phyloP scores from a whole-genome alignment of 371 early-diverging fungal species.

The Choanephora cucurbitarum region DNA sequence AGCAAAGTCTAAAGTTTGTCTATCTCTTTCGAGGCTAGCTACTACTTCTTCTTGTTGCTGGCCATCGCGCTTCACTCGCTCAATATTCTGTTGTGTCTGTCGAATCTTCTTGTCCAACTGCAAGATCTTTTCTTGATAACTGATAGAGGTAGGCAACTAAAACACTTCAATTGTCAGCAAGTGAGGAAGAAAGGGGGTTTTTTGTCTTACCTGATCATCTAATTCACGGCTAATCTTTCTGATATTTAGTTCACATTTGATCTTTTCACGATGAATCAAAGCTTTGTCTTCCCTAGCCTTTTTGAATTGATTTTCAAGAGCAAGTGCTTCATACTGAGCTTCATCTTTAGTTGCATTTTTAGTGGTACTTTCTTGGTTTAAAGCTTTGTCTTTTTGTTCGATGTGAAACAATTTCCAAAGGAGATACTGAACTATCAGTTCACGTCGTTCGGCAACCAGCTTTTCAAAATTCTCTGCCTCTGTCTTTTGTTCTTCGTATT shows the following conservation, averaged over 20 bases:
- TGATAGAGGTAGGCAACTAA: constrained; percentile 60
- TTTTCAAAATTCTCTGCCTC: constrained; percentile 87
- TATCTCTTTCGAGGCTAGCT: constrained; percentile 26
- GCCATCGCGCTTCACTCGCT: constrained; percentile 58
- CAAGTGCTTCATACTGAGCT: constrained; percentile 34
- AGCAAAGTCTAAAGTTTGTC: constrained; percentile 13
- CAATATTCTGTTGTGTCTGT: constrained; percentile 58
- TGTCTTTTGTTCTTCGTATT: constrained; percentile 86
- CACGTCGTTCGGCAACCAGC: constrained; percentile 58
- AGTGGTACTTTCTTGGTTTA: constrained; percentile 47
- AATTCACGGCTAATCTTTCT: constrained; percentile 66
- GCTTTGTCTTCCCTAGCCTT: constrained; percentile 74
- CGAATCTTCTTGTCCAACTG: constrained; percentile 69
- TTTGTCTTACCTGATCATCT: constrained; percentile 53
- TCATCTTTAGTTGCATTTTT: constrained; percentile 39
- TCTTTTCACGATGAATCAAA: constrained; percentile 71
- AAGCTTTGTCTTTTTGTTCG: constrained; percentile 56
- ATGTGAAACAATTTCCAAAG: constrained; percentile 92
- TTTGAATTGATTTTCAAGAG: constrained; percentile 58
- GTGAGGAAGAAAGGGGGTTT: too few species aligned
- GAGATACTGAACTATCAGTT: constrained; percentile 66
- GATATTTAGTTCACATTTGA: constrained; percentile 70
- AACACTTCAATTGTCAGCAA: too few species aligned
- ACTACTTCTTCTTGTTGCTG: constrained; percentile 49
- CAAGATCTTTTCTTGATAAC: constrained; percentile 70